phyloP scores from a whole-genome alignment of 169 alveolate genomes.

The Cystoisospora suis region DNA sequence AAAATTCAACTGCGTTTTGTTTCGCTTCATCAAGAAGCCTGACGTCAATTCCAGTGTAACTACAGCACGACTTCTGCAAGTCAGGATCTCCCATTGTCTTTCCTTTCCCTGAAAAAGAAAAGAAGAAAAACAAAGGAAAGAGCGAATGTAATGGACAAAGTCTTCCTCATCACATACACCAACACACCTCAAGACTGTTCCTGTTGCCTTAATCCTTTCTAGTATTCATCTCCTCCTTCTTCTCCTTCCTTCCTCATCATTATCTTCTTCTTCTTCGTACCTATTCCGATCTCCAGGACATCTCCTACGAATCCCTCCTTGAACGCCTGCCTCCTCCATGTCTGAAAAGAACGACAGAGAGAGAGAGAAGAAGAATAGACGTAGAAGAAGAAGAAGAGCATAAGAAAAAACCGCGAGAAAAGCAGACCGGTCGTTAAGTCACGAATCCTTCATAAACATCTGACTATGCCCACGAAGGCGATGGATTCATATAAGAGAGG shows the following conservation, averaged over 20 bases:
- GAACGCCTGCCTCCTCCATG: too few species aligned
- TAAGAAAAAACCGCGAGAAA: too few species aligned
- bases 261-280: background rate
- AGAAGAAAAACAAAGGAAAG: too few species aligned
- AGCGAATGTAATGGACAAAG: too few species aligned
- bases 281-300: background rate
- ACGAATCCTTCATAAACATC: too few species aligned
- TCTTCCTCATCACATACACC: background rate
- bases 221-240: background rate
- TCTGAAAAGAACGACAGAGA: too few species aligned
- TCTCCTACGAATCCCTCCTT: background rate
- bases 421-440: too few species aligned
- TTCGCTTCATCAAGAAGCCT: background rate
- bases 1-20: too few species aligned
- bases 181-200: background rate
- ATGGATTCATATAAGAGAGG: too few species aligned
- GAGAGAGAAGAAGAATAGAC: too few species aligned
- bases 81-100: background rate
- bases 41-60: constrained; percentile 9
- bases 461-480: too few species aligned
- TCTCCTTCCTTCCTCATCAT: background rate
- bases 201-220: background rate
- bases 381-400: too few species aligned
- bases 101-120: background rate
- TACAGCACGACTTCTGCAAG: background rate